Evolutionary conservation across 2,329 filamentous ascomycete genomes (phyloP).

Genomic region (Plenodomus biglobosus): DNA sequence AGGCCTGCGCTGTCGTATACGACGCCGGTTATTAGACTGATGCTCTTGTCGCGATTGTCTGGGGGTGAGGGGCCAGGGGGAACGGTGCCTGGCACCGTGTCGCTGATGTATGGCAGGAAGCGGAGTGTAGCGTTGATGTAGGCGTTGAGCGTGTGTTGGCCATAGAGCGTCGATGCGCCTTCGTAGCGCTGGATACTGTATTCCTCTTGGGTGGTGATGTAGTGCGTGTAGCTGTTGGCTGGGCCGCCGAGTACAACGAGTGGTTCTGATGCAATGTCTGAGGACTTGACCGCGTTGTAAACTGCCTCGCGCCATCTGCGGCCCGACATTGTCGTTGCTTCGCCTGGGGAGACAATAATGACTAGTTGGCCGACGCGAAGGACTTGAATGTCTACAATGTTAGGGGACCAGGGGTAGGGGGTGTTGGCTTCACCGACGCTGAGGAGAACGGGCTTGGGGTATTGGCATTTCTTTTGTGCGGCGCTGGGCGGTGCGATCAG

Average conservation of each 20-base stretch:
- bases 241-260: slow-evolving; percentile 85
- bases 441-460: slow-evolving; percentile 79
- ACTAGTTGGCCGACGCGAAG: slow-evolving; percentile 82
- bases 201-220: slow-evolving; percentile 77
- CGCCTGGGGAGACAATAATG: slow-evolving; percentile 81
- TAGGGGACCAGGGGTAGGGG: slow-evolving; percentile 87
- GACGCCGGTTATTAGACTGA: slow-evolving; percentile 79
- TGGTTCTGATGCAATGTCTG: slow-evolving; percentile 26
- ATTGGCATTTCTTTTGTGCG: slow-evolving; percentile 74
- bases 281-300: slow-evolving; percentile 27
- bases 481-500: slow-evolving; percentile 70
- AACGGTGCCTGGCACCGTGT: slow-evolving; percentile 29
- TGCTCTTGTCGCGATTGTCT: slow-evolving; percentile 72
- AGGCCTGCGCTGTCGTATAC: slow-evolving; percentile 69
- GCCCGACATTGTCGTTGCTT: slow-evolving; percentile 90
- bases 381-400: slow-evolving; percentile 85
- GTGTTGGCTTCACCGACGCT: slow-evolving; percentile 78
- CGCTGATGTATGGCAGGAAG: slow-evolving; percentile 67
- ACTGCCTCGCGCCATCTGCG: slow-evolving; percentile 72
- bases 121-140: slow-evolving; percentile 84
- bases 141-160: slow-evolving; percentile 77
- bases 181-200: slow-evolving; percentile 87
- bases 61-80: slow-evolving; percentile 67
- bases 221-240: slow-evolving; percentile 87
- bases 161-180: slow-evolving; percentile 89